Percentiles rank a stretch among this genome's conserved stretches.
Evolutionary conservation across 768 basidiomycete genomes (phyloP).

Genomic region (Hypholoma sublateritium): DNA sequence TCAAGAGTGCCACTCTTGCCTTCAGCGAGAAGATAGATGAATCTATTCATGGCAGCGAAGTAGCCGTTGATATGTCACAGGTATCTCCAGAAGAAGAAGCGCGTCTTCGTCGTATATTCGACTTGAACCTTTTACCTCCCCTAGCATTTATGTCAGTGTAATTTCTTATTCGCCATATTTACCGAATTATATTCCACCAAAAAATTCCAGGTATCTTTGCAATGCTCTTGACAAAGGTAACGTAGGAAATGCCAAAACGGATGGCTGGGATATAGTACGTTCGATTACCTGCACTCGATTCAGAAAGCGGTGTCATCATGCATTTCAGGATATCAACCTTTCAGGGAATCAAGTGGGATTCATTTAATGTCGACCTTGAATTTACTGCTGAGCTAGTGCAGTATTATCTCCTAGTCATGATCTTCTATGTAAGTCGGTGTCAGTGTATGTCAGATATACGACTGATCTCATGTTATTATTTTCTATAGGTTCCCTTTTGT

Average conservation of each 20-base stretch:
- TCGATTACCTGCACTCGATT: not conserved
- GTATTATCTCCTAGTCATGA: constrained; percentile 50
- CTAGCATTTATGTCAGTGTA: constrained; percentile 39
- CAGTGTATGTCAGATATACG: not conserved
- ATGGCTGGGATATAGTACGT: constrained; percentile 45
- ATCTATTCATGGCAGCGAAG: not conserved
- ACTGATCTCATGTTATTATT: not conserved
- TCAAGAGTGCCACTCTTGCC: not conserved
- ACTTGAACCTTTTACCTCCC: constrained; percentile 41
- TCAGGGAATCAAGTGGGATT: constrained; percentile 41
- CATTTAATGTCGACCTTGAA: not conserved
- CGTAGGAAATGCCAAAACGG: constrained; percentile 53
- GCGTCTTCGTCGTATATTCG: constrained; percentile 40
- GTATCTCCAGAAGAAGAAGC: constrained; percentile 24
- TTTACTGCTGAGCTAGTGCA: constrained; percentile 9
- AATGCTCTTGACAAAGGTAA: constrained; percentile 52
- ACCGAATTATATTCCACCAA: not conserved
- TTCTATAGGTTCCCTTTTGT: constrained; percentile 43
- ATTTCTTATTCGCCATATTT: not conserved
- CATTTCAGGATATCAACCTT: constrained; percentile 37
- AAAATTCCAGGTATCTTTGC: constrained; percentile 39
- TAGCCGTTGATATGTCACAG: constrained; percentile 11
- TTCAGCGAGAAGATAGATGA: not conserved
- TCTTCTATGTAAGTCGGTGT: constrained; percentile 37
- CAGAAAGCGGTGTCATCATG: not conserved